A percentile compares a stretch with the other conserved stretches of the same genome.
Evolutionary conservation across 2,329 filamentous ascomycete species (phyloP).

Genomic region (Xylariaceae sp.): DNA sequence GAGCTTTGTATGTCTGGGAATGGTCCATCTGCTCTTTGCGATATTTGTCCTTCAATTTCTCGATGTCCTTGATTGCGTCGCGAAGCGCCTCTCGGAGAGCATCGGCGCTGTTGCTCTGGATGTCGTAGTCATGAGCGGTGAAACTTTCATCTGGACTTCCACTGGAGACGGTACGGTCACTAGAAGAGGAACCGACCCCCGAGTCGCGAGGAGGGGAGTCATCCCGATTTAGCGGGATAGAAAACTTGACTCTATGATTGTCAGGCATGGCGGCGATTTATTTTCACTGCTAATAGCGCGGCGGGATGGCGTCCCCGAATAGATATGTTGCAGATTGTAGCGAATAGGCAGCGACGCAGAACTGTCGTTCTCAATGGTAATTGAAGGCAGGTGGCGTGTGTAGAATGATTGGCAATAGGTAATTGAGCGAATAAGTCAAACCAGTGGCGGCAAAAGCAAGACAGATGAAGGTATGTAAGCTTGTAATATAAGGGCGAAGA

Average conservation of each 20-base stretch:
- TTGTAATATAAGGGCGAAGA: slow-evolving; percentile 11
- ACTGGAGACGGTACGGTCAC: slow-evolving; percentile 27
- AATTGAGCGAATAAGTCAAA: slow-evolving; percentile 13
- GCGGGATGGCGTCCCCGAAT: slow-evolving; percentile 1
- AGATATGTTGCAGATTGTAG: slow-evolving; percentile 4
- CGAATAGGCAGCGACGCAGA: slow-evolving; percentile 8
- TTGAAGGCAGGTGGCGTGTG: slow-evolving; percentile 4
- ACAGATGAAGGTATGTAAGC: background rate
- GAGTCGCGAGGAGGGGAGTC: slow-evolving; percentile 24
- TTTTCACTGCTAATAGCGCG: background rate
- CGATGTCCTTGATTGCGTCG: slow-evolving; percentile 14
- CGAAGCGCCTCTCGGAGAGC: slow-evolving; percentile 15
- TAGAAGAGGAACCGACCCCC: slow-evolving; percentile 30
- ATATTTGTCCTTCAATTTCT: slow-evolving; percentile 10
- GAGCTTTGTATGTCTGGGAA: slow-evolving; percentile 2
- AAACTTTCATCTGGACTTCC: slow-evolving; percentile 29
- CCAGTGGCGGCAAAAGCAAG: slow-evolving; percentile 3
- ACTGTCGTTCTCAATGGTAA: slow-evolving; percentile 11
- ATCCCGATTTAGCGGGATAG: slow-evolving; percentile 12
- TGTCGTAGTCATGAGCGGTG: slow-evolving; percentile 16
- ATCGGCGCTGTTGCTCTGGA: slow-evolving; percentile 18
- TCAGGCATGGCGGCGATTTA: slow-evolving; percentile 20
- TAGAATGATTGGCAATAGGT: background rate
- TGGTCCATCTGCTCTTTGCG: slow-evolving; percentile 5
- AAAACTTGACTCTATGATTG: slow-evolving; percentile 24